Percentiles rank a stretch among this genome's conserved stretches.
Evolutionary conservation across 169 alveolate species (phyloP).

Genomic region (Plasmodium adleri): DNA sequence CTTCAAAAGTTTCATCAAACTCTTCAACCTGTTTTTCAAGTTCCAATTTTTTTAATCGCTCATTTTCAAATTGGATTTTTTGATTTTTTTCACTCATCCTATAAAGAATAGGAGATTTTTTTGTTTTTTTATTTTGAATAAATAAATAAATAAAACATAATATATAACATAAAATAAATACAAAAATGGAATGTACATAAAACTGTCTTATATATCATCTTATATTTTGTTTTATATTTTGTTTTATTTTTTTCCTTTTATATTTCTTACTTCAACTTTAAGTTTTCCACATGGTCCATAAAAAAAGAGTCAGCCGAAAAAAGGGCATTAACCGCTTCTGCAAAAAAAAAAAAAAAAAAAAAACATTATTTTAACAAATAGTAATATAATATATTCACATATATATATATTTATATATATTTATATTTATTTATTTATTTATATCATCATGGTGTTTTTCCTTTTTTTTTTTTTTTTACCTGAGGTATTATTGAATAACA

Average conservation of each 20-base stretch:
- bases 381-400: background rate
- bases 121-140: too few relatives aligned
- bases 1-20: conserved; percentile 53
- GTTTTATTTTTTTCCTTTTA: too few relatives aligned
- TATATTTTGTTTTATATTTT: too few relatives aligned
- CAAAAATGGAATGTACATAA: background rate
- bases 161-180: background rate
- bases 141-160: background rate
- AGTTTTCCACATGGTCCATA: conserved; percentile 59
- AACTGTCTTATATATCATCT: too few relatives aligned
- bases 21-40: conserved; percentile 64
- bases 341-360: background rate
- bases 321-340: conserved; percentile 60
- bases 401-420: background rate
- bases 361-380: conserved; percentile 1
- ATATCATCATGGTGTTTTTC: background rate
- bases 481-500: conserved; percentile 64
- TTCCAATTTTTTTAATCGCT: conserved; percentile 55
- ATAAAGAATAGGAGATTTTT: background rate
- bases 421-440: background rate
- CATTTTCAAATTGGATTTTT: conserved; percentile 64
- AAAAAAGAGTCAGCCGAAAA: conserved; percentile 71
- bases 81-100: conserved; percentile 61
- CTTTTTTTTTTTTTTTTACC: conserved; percentile 30
- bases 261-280: conserved; percentile 55